These are phyloP conservation scores for Pleurozium schreberi DNA, from an alignment of 225 moss, liverwort and hornwort species.

Conservation along the genomic window DNA sequence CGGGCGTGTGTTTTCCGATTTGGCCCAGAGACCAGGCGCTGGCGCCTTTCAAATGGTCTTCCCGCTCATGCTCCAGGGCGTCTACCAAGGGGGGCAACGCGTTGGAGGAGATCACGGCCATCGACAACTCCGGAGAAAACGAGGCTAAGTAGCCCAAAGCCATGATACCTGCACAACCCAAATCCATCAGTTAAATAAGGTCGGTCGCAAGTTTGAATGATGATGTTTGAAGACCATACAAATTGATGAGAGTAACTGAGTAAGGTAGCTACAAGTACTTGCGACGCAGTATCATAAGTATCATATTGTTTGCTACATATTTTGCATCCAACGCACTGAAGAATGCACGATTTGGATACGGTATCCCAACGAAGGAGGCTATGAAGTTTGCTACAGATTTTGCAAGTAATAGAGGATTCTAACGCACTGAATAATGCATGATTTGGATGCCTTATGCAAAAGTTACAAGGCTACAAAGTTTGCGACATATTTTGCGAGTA, in stretches of 20 bases:
- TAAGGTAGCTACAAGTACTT: background rate
- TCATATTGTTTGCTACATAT: no score
- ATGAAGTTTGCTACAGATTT: background rate
- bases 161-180: slow-evolving; percentile 59
- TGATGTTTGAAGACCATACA: background rate
- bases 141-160: slow-evolving; percentile 82
- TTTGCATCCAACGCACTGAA: background rate
- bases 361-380: background rate
- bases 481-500: background rate
- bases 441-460: background rate
- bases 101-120: slow-evolving; percentile 59
- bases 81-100: slow-evolving; percentile 69
- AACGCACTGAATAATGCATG: background rate
- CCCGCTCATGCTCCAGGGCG: slow-evolving; percentile 61
- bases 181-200: background rate
- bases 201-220: background rate
- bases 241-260: background rate
- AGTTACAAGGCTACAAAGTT: background rate
- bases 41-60: slow-evolving; percentile 86
- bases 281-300: background rate
- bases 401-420: background rate
- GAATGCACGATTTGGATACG: background rate
- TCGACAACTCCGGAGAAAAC: slow-evolving; percentile 53
- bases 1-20: slow-evolving; percentile 68
- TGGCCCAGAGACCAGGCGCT: slow-evolving; percentile 89